Base-by-base conservation (phyloP, 139 green algal species). In the Chlamydomonas incerta region DNA sequence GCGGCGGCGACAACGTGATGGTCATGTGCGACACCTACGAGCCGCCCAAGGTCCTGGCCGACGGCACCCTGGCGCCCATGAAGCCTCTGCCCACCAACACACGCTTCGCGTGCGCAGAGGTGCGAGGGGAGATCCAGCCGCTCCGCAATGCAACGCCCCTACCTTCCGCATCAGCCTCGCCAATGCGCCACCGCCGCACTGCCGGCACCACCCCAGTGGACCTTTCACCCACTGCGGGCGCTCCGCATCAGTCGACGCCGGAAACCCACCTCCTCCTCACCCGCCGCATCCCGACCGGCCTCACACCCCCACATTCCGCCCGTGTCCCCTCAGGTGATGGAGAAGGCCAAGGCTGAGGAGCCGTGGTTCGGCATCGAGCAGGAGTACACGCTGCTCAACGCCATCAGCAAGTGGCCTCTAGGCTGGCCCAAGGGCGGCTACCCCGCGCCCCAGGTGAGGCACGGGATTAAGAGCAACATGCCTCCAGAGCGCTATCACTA, bases 301-400 rank as follows among this genome's bases (percentile, higher is more conserved):
- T n/a, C n/a, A n/a, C n/a, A n/a, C n/a, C n/a, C n/a, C n/a, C n/a
- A n/a, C n/a, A n/a, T n/a, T n/a, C n/a, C n/a, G n/a, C n/a, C n/a
- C n/a, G n/a, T n/a, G n/a, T n/a, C n/a, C n/a, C n/a, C n/a, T n/a
- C 71, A 87, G 82, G 74, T 90, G 23, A 95, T 95, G 90, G 82
- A 91, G 80, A 92, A 93, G 85, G 95, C 91, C 58, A 91, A 95
- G 86, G 88, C 74, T 52, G 62, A 95, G 83, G 95, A 97, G 92
- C 97, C 96, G 29, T 99, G 97, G 97, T 99, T 99, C 82, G 95
- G 97, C 63, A 98, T 99, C 74, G 97, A 99, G 94, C 94, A 97
- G 92, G 97, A 99, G 94, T 99, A 99, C 94, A 99, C 98, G 1
- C 91, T 99, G 87, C 95, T 99, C 3, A 95, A 99, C 91, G 87